Evolutionary conservation across 2,329 filamentous ascomycete genomes (phyloP).

Genomic region (Alternaria novae-zelandiae): DNA sequence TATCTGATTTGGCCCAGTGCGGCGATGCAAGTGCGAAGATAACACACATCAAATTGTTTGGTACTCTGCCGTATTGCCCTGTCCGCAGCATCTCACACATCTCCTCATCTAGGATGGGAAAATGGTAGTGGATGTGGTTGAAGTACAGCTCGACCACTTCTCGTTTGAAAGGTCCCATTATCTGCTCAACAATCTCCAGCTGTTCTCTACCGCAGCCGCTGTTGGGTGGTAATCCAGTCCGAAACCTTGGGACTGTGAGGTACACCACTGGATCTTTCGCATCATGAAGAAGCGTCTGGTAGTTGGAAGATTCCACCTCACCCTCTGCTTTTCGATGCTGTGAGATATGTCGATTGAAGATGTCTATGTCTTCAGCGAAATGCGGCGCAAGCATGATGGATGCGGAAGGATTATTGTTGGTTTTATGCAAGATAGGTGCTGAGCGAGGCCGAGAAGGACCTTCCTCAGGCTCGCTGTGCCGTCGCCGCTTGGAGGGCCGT

Average conservation of each 20-base stretch:
- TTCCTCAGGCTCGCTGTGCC: conserved; percentile 36
- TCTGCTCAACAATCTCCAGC: conserved; percentile 50
- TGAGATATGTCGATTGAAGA: conserved; percentile 49
- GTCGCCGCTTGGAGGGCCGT: conserved; percentile 34
- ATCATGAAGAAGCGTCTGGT: conserved; percentile 59
- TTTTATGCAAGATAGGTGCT: conserved; percentile 37
- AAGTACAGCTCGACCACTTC: conserved; percentile 57
- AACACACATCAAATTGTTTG: conserved; percentile 48
- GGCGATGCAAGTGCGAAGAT: conserved; percentile 48
- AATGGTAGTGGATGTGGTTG: conserved; percentile 43
- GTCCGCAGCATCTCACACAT: conserved; percentile 43
- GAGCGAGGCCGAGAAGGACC: conserved; percentile 28
- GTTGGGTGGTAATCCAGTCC: conserved; percentile 52
- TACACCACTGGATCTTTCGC: conserved; percentile 50
- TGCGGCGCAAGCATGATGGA: conserved; percentile 50
- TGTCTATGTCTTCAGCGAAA: conserved; percentile 51
- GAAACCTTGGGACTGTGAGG: conserved; percentile 57
- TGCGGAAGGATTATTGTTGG: conserved; percentile 41
- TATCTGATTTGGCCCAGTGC: conserved; percentile 47
- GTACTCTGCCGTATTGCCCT: conserved; percentile 44
- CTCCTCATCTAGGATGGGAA: conserved; percentile 51
- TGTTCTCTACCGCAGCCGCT: conserved; percentile 48
- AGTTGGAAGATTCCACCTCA: conserved; percentile 48
- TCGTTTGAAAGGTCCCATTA: conserved; percentile 47
- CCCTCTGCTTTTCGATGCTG: conserved; percentile 34